Evolutionary conservation across 441 rosid genomes (phyloP).

Genomic region (Euphorbia schlechtendalii): DNA sequence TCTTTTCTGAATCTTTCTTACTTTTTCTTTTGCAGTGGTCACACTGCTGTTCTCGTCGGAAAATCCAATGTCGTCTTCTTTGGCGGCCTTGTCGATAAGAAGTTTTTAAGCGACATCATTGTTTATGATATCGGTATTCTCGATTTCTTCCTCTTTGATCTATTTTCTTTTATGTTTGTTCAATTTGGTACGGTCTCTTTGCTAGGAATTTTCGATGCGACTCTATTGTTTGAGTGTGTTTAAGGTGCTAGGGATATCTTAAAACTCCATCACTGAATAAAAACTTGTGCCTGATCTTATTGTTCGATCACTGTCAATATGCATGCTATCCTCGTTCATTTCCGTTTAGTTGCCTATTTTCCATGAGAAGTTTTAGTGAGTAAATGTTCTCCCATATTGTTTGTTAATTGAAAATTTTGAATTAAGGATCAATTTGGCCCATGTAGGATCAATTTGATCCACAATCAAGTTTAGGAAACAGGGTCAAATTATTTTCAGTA

Average conservation of each 20-base stretch:
- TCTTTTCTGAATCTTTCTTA: neutral
- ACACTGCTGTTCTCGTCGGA: slow-evolving; percentile 67
- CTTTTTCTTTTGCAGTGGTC: slow-evolving; percentile 54
- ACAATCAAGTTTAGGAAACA: too few species aligned
- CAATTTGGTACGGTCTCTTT: neutral
- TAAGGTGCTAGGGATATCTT: neutral
- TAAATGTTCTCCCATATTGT: neutral
- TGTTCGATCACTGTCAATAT: neutral
- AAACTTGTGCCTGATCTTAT: neutral
- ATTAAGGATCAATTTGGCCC: too few species aligned
- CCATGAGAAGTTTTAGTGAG: neutral
- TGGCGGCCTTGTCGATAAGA: slow-evolving; percentile 84
- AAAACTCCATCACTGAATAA: neutral
- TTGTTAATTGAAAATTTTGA: too few species aligned
- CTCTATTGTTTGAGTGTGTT: neutral
- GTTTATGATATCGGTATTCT: slow-evolving; percentile 72
- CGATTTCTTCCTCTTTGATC: neutral
- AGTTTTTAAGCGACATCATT: slow-evolving; percentile 58
- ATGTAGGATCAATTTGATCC: too few species aligned
- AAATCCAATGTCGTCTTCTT: slow-evolving; percentile 81
- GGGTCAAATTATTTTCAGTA: too few species aligned
- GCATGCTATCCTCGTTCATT: neutral
- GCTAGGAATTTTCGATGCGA: neutral
- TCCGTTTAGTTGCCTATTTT: neutral
- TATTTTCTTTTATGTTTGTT: neutral